These are phyloP conservation scores for Lachnellula cervina DNA, from an alignment of 2,329 filamentous ascomycete species.

Conservation along the genomic window DNA sequence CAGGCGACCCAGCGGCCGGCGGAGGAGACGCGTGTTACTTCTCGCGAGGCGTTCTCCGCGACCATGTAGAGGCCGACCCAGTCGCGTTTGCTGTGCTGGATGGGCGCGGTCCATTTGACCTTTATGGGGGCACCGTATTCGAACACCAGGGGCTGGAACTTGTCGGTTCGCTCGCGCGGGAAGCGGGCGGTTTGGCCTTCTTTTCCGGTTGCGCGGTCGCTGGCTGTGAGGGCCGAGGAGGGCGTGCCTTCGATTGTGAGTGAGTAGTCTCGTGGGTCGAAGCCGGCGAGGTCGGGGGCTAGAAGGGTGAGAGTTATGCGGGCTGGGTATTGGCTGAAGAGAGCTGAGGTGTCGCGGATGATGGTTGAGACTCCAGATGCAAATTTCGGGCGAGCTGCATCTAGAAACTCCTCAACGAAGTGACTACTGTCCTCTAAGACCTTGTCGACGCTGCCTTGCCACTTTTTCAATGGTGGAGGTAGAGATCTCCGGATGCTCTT, in stretches of 20 bases:
- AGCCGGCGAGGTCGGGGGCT: constrained; percentile 72
- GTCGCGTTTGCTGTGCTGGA: constrained; percentile 82
- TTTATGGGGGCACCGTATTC: constrained; percentile 88
- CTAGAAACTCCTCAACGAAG: constrained; percentile 86
- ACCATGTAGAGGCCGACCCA: constrained; percentile 98
- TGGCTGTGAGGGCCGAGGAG: constrained; percentile 45
- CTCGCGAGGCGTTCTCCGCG: constrained; percentile 83
- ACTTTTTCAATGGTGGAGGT: constrained; percentile 75
- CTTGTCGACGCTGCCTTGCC: constrained; percentile 81
- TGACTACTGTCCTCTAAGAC: constrained; percentile 82
- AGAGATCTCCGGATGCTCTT: constrained; percentile 86
- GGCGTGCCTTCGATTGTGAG: constrained; percentile 67
- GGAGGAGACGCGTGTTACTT: constrained; percentile 77
- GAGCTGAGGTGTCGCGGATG: constrained; percentile 77
- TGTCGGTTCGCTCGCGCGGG: constrained; percentile 53
- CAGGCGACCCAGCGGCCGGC: constrained; percentile 87
- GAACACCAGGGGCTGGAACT: constrained; percentile 70
- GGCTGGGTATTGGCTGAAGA: constrained; percentile 87
- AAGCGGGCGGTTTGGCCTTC: constrained; percentile 67
- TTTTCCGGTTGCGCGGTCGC: constrained; percentile 62
- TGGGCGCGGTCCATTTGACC: constrained; percentile 85
- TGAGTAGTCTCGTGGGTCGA: constrained; percentile 75
- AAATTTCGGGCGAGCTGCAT: constrained; percentile 78
- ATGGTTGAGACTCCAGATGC: constrained; percentile 82
- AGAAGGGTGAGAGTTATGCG: constrained; percentile 78